Evolutionary conservation across 2,329 filamentous ascomycete species (phyloP).

Genomic region (Colletotrichum graminicola): DNA sequence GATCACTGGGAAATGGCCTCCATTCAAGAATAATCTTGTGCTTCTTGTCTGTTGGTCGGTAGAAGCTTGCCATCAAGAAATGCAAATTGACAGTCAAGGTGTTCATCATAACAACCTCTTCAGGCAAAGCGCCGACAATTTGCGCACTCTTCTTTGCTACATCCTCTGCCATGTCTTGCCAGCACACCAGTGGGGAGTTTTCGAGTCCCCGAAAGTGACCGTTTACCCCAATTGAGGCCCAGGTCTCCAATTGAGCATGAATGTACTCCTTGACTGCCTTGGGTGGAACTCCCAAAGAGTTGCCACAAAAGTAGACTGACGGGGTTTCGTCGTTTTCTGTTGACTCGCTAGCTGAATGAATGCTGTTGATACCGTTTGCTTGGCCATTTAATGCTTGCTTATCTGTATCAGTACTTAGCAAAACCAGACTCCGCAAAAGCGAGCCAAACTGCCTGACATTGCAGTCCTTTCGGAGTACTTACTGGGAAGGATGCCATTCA

Average conservation of each 20-base stretch:
- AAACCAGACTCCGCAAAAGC: background rate
- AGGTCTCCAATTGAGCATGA: slow-evolving; percentile 81
- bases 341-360: slow-evolving; percentile 46
- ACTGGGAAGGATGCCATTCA: slow-evolving; percentile 62
- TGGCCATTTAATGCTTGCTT: slow-evolving; percentile 45
- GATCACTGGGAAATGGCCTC: slow-evolving; percentile 90
- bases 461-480: slow-evolving; percentile 38
- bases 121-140: slow-evolving; percentile 78
- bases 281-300: slow-evolving; percentile 82
- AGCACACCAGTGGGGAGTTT: slow-evolving; percentile 76
- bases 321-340: slow-evolving; percentile 52
- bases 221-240: slow-evolving; percentile 86
- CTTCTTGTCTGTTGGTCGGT: slow-evolving; percentile 71
- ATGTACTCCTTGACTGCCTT: slow-evolving; percentile 74
- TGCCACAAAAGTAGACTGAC: slow-evolving; percentile 82
- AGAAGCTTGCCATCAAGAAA: slow-evolving; percentile 87
- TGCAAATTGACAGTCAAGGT: slow-evolving; percentile 87
- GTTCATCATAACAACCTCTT: slow-evolving; percentile 89
- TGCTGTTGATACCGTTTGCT: slow-evolving; percentile 44
- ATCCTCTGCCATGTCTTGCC: slow-evolving; percentile 83
- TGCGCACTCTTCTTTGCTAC: slow-evolving; percentile 77
- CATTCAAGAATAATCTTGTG: slow-evolving; percentile 91
- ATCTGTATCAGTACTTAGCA: slow-evolving; percentile 2
- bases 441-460: background rate
- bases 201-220: slow-evolving; percentile 82